phyloP scores from a whole-genome alignment of 129 eudicot genomes.

The Arctium lappa region DNA sequence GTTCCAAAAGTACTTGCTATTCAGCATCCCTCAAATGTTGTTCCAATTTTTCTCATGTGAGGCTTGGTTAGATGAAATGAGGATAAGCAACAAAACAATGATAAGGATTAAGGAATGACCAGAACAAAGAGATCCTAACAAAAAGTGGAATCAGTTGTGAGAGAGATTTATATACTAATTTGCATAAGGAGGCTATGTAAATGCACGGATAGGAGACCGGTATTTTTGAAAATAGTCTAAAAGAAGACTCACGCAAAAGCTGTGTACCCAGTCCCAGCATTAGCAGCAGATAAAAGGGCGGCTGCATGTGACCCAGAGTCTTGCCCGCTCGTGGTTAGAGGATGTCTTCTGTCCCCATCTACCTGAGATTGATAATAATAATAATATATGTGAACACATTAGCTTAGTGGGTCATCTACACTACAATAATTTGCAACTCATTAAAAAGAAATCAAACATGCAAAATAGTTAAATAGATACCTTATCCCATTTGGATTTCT shows the following conservation, averaged over 20 bases:
- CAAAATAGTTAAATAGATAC: conserved; percentile 20
- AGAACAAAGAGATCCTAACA: not conserved
- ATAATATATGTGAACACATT: not conserved
- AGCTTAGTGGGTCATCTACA: not conserved
- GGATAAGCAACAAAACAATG: too few species aligned
- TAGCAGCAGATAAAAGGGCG: conserved; percentile 60
- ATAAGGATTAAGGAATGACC: not conserved
- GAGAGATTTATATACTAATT: not conserved
- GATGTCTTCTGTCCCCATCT: conserved; percentile 65
- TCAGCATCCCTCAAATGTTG: not conserved
- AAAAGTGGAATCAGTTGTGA: not conserved
- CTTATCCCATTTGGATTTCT: conserved; percentile 99
- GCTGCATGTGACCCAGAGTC: conserved; percentile 60
- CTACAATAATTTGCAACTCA: not conserved
- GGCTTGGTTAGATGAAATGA: too few species aligned
- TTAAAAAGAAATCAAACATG: not conserved
- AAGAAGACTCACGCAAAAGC: conserved; percentile 75
- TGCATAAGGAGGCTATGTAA: not conserved
- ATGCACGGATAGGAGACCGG: not conserved
- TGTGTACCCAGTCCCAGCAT: conserved; percentile 83
- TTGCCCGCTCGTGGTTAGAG: conserved; percentile 44
- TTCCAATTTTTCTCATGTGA: too few species aligned
- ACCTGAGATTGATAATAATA: conserved; percentile 37
- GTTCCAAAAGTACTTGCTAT: not conserved
- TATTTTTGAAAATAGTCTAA: not conserved